Evolutionary conservation across 73 alveolate genomes (phyloP).

Genomic region (Tetrahymena elliotti): DNA sequence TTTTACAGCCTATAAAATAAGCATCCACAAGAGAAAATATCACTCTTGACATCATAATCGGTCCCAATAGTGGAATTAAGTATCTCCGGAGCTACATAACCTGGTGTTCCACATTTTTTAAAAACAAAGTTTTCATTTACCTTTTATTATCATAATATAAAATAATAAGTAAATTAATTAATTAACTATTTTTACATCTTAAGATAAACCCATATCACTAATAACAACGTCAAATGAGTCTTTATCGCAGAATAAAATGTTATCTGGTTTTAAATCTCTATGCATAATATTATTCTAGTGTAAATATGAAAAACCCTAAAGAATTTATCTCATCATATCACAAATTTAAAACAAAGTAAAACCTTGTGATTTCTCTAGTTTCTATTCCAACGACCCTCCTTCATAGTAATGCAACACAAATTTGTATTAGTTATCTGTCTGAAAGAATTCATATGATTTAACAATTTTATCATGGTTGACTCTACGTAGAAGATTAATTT

Average conservation of each 20-base stretch:
- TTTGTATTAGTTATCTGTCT: neutral
- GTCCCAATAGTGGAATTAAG: neutral
- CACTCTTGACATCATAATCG: neutral
- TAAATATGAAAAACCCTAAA: neutral
- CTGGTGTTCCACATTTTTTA: neutral
- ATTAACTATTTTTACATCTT: neutral
- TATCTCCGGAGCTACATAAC: neutral
- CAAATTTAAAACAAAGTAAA: neutral
- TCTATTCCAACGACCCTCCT: neutral
- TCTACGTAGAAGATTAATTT: neutral
- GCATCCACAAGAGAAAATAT: neutral
- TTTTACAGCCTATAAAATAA: neutral
- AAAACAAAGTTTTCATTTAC: neutral
- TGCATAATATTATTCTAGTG: neutral
- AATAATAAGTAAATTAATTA: no score
- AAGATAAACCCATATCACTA: neutral
- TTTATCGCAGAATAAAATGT: neutral
- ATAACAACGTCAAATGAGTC: neutral
- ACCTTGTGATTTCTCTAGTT: neutral
- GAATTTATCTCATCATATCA: neutral
- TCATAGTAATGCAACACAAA: neutral
- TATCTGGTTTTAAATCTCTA: conserved; percentile 1
- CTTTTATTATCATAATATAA: neutral
- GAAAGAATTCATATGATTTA: neutral
- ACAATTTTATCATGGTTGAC: neutral